Percentiles rank a stretch among this genome's conserved stretches.
These are phyloP conservation scores for Vitis hybrid DNA, from an alignment of 177 flowering plant genomes.

Conservation along the genomic window DNA sequence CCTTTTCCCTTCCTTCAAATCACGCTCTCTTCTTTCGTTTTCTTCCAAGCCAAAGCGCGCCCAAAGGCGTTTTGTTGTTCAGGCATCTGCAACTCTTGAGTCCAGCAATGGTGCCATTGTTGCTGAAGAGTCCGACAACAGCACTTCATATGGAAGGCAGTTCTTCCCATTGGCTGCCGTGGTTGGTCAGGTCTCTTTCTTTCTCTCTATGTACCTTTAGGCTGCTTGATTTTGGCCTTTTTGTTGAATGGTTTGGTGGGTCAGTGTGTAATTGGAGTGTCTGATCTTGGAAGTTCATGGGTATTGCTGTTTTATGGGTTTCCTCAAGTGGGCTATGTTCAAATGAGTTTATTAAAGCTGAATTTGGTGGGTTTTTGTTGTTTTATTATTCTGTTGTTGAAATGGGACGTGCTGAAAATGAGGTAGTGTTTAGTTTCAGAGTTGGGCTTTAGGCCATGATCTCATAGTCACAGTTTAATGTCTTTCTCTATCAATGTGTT, in stretches of 20 bases:
- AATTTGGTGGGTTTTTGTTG: background rate
- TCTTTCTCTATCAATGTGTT: too few relatives aligned
- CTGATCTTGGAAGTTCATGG: background rate
- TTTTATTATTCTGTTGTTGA: background rate
- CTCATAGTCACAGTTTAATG: too few relatives aligned
- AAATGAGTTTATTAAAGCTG: background rate
- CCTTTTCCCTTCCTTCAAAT: slow-evolving; percentile 19
- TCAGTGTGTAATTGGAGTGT: background rate
- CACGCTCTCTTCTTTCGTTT: slow-evolving; percentile 18
- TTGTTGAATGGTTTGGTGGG: background rate
- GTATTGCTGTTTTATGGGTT: background rate
- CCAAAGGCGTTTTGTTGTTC: slow-evolving; percentile 13
- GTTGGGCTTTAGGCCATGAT: too few relatives aligned
- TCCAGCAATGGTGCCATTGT: slow-evolving; percentile 56
- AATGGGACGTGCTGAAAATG: background rate
- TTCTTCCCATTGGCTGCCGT: slow-evolving; percentile 92
- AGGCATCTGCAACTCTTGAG: slow-evolving; percentile 37
- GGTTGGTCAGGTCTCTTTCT: slow-evolving; percentile 72
- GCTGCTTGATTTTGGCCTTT: background rate
- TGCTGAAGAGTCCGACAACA: slow-evolving; percentile 15
- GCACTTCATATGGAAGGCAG: slow-evolving; percentile 57
- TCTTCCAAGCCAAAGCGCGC: slow-evolving; percentile 20
- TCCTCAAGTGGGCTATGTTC: background rate
- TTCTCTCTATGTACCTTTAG: background rate
- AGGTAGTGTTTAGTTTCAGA: too few relatives aligned